A percentile compares a stretch with the other conserved stretches of the same genome.
Conservation (phyloP, 176 grass and related monocot genomes). For the Neostapfia colusana region DNA sequence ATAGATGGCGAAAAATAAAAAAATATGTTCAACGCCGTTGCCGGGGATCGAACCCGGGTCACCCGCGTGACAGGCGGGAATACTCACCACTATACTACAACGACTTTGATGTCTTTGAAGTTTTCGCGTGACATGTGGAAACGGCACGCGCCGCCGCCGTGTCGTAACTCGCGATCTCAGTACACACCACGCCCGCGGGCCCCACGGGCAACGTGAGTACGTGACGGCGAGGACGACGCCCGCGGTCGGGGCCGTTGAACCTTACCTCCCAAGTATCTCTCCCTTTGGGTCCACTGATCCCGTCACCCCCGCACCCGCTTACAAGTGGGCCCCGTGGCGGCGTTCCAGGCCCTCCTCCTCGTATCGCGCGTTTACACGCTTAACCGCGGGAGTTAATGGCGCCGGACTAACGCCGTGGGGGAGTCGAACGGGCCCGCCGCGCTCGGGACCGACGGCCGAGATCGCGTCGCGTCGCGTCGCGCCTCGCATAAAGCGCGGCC, state of each 20-base stretch:
- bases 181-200: not conserved
- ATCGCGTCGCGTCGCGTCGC: not conserved
- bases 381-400: slow-evolving; percentile 16
- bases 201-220: too few species aligned
- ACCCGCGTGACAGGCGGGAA: slow-evolving; percentile 86
- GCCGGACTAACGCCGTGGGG: not conserved
- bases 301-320: too few species aligned
- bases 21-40: slow-evolving; percentile 48
- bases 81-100: slow-evolving; percentile 55
- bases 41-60: slow-evolving; percentile 81
- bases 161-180: too few species aligned
- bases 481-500: not conserved
- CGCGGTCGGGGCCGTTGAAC: too few species aligned
- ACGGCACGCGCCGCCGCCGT: too few species aligned
- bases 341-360: not conserved
- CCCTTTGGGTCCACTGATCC: not conserved
- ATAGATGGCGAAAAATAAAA: too few species aligned
- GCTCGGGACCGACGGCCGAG: not conserved
- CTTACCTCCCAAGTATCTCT: not conserved
- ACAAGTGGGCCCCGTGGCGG: rapidly evolving
- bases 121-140: too few species aligned
- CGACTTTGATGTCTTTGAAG: not conserved
- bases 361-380: not conserved
- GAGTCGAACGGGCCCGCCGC: not conserved
- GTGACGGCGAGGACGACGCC: slow-evolving; percentile 1